A percentile compares a stretch with the other conserved stretches of the same genome.
These are phyloP conservation scores for Candida mattraensis DNA, from an alignment of 805 yeast species.

Conservation along the genomic window DNA sequence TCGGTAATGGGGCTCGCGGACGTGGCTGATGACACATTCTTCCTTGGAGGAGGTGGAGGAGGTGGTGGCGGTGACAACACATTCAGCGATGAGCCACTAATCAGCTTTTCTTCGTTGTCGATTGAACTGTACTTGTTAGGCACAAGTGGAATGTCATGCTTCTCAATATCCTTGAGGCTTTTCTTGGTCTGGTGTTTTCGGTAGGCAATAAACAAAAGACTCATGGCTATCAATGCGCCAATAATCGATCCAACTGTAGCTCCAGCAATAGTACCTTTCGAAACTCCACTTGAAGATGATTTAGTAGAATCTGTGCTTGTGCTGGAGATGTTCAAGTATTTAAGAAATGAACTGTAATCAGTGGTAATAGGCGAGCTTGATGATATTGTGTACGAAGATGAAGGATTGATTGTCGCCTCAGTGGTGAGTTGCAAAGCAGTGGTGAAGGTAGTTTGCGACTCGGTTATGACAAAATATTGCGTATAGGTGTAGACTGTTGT, in stretches of 20 bases:
- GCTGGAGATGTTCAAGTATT: conserved; percentile 4
- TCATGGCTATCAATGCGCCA: conserved; percentile 19
- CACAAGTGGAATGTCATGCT: no score
- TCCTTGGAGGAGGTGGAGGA: conserved; percentile 22
- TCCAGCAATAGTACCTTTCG: conserved; percentile 31
- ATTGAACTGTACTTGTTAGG: conserved; percentile 1
- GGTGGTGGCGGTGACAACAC: conserved; percentile 6
- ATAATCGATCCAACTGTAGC: conserved; percentile 27
- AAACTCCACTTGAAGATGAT: conserved; percentile 10
- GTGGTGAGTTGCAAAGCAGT: conserved; percentile 26
- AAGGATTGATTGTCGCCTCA: conserved; percentile 13
- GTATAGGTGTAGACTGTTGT: conserved; percentile 28
- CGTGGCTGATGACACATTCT: conserved; percentile 2
- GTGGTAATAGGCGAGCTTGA: conserved; percentile 31
- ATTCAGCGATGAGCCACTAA: background rate
- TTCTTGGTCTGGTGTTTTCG: conserved; percentile 10
- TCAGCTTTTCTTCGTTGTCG: background rate
- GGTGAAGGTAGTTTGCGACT: conserved; percentile 25
- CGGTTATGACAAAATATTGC: conserved; percentile 32
- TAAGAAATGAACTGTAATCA: conserved; percentile 23
- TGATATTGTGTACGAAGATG: conserved; percentile 16
- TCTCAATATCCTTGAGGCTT: conserved; percentile 1
- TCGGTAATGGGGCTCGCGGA: conserved; percentile 15
- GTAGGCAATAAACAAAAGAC: conserved; percentile 16
- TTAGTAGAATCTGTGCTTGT: conserved; percentile 1